Conservation (phyloP, 495 filamentous ascomycete species). For the Oleoguttula mirabilis region DNA sequence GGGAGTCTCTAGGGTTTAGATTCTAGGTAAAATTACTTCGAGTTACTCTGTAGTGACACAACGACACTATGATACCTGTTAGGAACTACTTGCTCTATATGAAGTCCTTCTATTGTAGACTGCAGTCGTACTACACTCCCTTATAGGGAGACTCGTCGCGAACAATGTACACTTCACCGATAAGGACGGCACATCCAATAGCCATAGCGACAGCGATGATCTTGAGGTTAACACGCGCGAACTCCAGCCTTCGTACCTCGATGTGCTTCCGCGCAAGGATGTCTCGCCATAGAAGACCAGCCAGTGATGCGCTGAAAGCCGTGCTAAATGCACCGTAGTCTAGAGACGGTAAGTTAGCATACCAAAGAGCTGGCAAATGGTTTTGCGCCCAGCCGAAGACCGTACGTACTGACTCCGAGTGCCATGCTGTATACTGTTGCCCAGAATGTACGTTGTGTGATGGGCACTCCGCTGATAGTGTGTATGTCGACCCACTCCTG, state of each 20-base stretch:
- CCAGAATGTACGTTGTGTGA: conserved; percentile 50
- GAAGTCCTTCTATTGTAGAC: no score
- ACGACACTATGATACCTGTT: no score
- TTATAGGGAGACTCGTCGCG: conserved; percentile 17
- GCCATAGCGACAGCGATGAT: conserved; percentile 57
- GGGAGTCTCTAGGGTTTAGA: no score
- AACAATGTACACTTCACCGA: conserved; percentile 48
- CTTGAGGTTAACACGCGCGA: conserved; percentile 51
- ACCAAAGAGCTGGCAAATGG: neutral
- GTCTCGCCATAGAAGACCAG: conserved; percentile 54
- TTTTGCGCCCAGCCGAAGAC: no score
- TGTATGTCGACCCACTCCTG: conserved; percentile 51
- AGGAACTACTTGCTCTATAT: no score
- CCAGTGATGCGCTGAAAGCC: conserved; percentile 53
- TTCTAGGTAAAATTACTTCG: no score
- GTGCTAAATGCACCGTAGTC: conserved; percentile 58
- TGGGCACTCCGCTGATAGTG: conserved; percentile 27
- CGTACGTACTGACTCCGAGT: conserved; percentile 37
- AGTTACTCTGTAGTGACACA: no score
- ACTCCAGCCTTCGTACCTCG: conserved; percentile 43
- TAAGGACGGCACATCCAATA: conserved; percentile 45
- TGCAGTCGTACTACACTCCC: no score
- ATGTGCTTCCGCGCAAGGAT: conserved; percentile 54
- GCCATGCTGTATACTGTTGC: conserved; percentile 57
- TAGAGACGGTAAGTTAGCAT: no score